Base-by-base conservation (phyloP, 192 early-diverging fungal species). In the Coemansia sp. region DNA sequence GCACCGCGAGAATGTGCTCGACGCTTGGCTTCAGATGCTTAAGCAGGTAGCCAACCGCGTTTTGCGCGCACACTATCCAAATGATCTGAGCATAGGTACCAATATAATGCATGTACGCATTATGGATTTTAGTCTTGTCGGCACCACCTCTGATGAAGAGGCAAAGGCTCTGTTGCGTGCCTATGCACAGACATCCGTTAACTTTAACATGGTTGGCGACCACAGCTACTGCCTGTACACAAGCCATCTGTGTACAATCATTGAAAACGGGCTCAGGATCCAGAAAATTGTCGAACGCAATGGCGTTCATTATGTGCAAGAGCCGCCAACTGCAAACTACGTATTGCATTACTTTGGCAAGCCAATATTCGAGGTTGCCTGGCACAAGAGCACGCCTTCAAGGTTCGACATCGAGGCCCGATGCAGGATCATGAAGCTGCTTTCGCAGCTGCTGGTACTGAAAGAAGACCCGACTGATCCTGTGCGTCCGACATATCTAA, bases 251-350 rank as follows among this genome's bases (percentile, higher is more conserved):
- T 76, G 73, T 42, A 61, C 40, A 5, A 63, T 67, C 17, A 38
- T 82, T 17, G 56, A 69, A 14, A 61, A 63, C 20, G 63, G 63
- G 2, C 52, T 75, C 12, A 31, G 34, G 6, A 70, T 76, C 31
- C 67, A 67, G 1, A 61, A 38, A 36, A n/a, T 73, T 10, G 22
- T 82, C 5, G 30, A 65, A 0, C 56, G 67, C n/a, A 59, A 69
- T 0, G 70, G 74, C 16, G 48, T 52, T 29, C 48, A 60, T 12
- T 70, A 70, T n/a, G 67, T 60, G 7, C 79, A 82, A 40, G 7
- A 34, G 32, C 74, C 73, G 31, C 79, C 79, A 7, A 70, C 79
- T 1, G 61, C 74, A 14, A 82, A 82, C 62, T 76, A 73, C 48
- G 38, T 64, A 1, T 60, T 82, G 20, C 31, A 67, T 14, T 64